Conservation (phyloP, 1,139 yeast species). For the Candida anutae region DNA sequence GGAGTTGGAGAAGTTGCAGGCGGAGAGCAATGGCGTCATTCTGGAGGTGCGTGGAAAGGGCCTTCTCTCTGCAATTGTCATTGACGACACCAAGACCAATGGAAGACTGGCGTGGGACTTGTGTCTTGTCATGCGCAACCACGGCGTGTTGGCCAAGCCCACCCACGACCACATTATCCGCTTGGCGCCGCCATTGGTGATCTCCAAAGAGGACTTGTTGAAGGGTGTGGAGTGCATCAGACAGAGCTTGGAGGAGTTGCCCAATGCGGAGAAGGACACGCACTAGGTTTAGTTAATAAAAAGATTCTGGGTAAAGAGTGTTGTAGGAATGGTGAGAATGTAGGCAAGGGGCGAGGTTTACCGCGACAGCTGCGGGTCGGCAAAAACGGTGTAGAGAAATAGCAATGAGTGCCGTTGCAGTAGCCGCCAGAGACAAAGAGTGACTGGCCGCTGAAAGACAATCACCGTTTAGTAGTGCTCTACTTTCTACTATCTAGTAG, state of each 20-base stretch:
- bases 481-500: no score
- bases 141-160: slow-evolving; percentile 92
- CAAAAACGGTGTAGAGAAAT: no score
- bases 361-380: no score
- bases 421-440: no score
- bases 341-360: no score
- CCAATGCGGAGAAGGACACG: slow-evolving; percentile 37
- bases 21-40: slow-evolving; percentile 61
- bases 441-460: no score
- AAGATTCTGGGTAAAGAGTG: no score
- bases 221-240: slow-evolving; percentile 75
- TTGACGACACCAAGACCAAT: slow-evolving; percentile 74
- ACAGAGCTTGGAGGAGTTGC: slow-evolving; percentile 51
- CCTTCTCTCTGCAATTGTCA: slow-evolving; percentile 81
- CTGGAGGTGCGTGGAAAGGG: slow-evolving; percentile 93
- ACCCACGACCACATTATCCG: slow-evolving; percentile 95
- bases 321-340: no score
- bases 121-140: slow-evolving; percentile 79
- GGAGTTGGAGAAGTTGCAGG: slow-evolving; percentile 58
- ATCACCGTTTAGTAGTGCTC: no score
- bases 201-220: slow-evolving; percentile 75
- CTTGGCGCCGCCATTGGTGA: slow-evolving; percentile 92
- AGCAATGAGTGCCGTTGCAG: no score
- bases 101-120: slow-evolving; percentile 97
- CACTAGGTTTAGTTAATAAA: no score